Conservation (phyloP, 257 asterid species). For the Verbena officinalis region DNA sequence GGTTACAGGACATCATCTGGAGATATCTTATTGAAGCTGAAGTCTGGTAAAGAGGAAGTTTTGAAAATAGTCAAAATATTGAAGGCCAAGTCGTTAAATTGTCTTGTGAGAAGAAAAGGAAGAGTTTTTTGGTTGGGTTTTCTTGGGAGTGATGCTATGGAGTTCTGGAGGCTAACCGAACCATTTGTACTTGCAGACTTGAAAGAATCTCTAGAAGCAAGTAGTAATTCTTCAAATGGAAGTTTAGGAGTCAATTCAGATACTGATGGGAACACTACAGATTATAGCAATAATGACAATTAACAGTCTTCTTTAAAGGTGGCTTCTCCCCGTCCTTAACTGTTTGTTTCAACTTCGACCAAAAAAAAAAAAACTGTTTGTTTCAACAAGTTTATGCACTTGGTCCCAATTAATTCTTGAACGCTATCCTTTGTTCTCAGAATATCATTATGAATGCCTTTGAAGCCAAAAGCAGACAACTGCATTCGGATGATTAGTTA, state of each 20-base stretch:
- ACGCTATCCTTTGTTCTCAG: too few relatives aligned
- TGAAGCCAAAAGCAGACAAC: too few relatives aligned
- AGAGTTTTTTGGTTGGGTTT: constrained; percentile 78
- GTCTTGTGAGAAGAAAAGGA: constrained; percentile 66
- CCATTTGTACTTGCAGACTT: constrained; percentile 70
- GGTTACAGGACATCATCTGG: constrained; percentile 81
- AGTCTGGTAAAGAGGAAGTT: constrained; percentile 61
- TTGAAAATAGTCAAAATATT: constrained; percentile 50
- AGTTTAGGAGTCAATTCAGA: constrained; percentile 35
- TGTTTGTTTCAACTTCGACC: too few relatives aligned
- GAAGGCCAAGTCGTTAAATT: constrained; percentile 54
- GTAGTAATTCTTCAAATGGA: constrained; percentile 34
- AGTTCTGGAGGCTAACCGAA: constrained; percentile 68
- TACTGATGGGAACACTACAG: constrained; percentile 43
- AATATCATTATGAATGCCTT: too few relatives aligned
- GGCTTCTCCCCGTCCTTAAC: not conserved
- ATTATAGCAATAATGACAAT: constrained; percentile 31
- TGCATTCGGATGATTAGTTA: constrained; percentile 21
- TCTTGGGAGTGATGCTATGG: constrained; percentile 60
- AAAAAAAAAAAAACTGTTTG: too few relatives aligned
- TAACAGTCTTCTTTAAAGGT: constrained; percentile 3
- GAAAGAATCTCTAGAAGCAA: constrained; percentile 52
- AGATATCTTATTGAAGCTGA: constrained; percentile 77
- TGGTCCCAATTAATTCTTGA: too few relatives aligned
- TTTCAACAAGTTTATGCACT: too few relatives aligned